Conservation (phyloP, 345 rosid genomes). For the Eucalyptus sideroxylon region DNA sequence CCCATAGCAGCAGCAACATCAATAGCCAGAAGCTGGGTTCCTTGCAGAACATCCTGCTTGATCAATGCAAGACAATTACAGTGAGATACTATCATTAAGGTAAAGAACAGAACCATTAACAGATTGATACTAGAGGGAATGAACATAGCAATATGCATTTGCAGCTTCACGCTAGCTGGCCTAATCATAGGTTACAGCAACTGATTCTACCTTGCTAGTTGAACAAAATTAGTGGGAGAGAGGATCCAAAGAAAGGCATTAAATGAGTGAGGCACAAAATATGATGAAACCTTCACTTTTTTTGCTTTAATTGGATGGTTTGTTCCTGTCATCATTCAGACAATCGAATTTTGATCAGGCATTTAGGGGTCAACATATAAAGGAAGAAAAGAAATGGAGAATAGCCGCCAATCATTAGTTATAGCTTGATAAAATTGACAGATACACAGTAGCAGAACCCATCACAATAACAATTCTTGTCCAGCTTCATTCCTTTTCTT, state of each 20-base stretch:
- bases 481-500: not conserved
- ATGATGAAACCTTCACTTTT: not conserved
- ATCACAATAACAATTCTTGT: not conserved
- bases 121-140: not conserved
- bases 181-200: not conserved
- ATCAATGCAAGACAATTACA: not conserved
- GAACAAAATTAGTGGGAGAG: not conserved
- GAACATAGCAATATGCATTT: not conserved
- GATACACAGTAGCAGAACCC: not conserved
- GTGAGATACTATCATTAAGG: not conserved
- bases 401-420: not conserved
- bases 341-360: not conserved
- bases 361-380: not conserved
- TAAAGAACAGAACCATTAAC: not conserved
- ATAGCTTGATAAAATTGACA: not conserved
- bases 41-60: conserved; percentile 91
- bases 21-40: conserved; percentile 90
- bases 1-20: conserved; percentile 84
- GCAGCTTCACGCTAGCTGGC: not conserved
- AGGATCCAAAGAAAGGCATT: not conserved
- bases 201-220: not conserved
- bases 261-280: not conserved
- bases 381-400: not conserved
- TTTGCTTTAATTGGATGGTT: not conserved
- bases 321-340: not conserved